A percentile compares a stretch with the other conserved stretches of the same genome.
Evolutionary conservation across 2,329 filamentous ascomycete species (phyloP).

Genomic region (Exutisphaerella laricina): DNA sequence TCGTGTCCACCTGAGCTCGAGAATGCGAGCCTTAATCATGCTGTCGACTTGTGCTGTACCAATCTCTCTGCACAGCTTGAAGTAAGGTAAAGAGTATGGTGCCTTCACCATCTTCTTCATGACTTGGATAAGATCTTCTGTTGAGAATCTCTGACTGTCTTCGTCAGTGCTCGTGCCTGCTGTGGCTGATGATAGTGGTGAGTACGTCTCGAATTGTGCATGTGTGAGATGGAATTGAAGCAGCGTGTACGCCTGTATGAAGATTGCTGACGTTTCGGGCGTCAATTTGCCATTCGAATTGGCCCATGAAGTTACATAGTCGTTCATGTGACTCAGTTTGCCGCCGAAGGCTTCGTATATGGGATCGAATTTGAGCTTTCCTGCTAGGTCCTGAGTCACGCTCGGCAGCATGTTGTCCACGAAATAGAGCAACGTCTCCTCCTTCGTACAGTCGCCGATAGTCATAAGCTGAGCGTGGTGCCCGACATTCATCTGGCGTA

Average conservation of each 20-base stretch:
- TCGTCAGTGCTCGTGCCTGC: constrained; percentile 11
- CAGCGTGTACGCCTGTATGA: constrained; percentile 17
- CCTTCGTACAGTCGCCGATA: constrained; percentile 16
- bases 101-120: constrained; percentile 15
- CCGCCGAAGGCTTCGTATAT: constrained; percentile 19
- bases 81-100: constrained; percentile 18
- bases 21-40: constrained; percentile 19
- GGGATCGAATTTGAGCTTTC: constrained; percentile 14
- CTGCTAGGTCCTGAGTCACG: constrained; percentile 9
- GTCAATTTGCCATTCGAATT: constrained; percentile 13
- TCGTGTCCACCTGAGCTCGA: constrained; percentile 19
- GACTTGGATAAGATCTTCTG: constrained; percentile 13
- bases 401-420: constrained; percentile 10
- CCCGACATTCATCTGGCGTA: constrained; percentile 19
- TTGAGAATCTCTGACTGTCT: constrained; percentile 12
- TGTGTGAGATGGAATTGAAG: constrained; percentile 19
- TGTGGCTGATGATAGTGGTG: constrained; percentile 13
- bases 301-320: constrained; percentile 18
- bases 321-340: constrained; percentile 17
- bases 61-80: constrained; percentile 17
- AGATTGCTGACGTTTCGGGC: constrained; percentile 16
- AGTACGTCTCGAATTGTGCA: constrained; percentile 13
- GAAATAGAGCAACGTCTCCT: constrained; percentile 15
- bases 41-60: constrained; percentile 16
- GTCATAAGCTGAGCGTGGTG: constrained; percentile 19